These are phyloP conservation scores for Diaporthe helianthi DNA, from an alignment of 2,329 filamentous ascomycete species.

Conservation along the genomic window DNA sequence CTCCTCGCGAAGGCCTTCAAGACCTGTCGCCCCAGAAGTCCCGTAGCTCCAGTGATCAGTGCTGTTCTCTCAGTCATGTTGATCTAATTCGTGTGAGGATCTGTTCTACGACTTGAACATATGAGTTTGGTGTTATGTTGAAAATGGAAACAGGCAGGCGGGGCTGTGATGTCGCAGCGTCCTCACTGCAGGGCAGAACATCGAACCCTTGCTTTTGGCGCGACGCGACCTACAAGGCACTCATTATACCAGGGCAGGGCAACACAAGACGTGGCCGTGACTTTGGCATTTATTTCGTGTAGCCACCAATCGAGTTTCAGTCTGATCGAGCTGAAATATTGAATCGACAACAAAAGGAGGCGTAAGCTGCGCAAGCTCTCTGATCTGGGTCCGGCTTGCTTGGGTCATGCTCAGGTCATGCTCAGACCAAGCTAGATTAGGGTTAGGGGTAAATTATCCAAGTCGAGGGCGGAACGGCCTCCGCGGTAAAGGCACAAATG, in stretches of 20 bases:
- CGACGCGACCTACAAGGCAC: neutral
- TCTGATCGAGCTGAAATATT: neutral
- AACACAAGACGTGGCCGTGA: neutral
- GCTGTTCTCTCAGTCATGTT: constrained; percentile 58
- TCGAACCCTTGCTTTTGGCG: neutral
- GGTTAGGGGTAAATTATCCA: neutral
- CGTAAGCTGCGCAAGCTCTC: neutral
- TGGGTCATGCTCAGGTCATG: neutral
- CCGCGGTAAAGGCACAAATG: neutral
- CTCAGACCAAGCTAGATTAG: neutral
- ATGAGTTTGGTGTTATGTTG: constrained; percentile 2
- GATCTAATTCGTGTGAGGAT: neutral
- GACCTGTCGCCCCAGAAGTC: constrained; percentile 82
- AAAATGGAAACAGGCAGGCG: neutral
- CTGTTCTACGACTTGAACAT: neutral
- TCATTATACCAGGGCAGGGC: neutral
- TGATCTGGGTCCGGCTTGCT: no score
- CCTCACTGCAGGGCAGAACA: neutral
- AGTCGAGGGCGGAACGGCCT: neutral
- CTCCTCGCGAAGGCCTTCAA: constrained; percentile 71
- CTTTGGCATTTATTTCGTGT: neutral
- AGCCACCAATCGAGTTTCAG: neutral
- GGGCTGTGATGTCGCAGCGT: constrained; percentile 4
- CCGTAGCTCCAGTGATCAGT: constrained; percentile 84
- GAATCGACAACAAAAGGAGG: neutral